A percentile compares a stretch with the other conserved stretches of the same genome.
Evolutionary conservation across 805 yeast genomes (phyloP).

Genomic region (Pichia pseudocactophila): DNA sequence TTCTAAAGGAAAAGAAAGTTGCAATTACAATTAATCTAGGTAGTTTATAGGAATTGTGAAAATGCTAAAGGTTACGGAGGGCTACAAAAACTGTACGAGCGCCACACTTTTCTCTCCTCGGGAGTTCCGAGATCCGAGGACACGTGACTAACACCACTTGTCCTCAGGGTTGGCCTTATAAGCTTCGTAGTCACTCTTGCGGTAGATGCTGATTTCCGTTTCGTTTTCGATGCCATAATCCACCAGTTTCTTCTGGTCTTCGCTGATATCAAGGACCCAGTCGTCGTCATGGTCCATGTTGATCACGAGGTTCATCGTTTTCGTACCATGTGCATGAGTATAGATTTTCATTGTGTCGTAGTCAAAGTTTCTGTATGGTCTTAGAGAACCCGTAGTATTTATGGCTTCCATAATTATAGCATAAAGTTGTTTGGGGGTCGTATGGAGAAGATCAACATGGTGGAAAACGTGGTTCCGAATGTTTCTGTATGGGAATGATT

Average conservation of each 20-base stretch:
- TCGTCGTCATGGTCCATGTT: constrained; percentile 73
- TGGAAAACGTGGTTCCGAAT: constrained; percentile 66
- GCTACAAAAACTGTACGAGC: neutral
- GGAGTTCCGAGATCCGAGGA: neutral
- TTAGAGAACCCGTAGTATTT: constrained; percentile 50
- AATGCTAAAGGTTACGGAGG: too few relatives aligned
- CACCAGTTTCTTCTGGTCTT: constrained; percentile 33
- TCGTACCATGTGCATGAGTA: constrained; percentile 91
- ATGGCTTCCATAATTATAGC: constrained; percentile 39
- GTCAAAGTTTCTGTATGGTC: constrained; percentile 74
- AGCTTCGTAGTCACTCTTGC: constrained; percentile 50
- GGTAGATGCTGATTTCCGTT: constrained; percentile 84
- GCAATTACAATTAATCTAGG: too few relatives aligned
- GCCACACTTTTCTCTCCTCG: neutral
- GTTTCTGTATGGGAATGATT: constrained; percentile 87
- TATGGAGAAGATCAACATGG: constrained; percentile 58
- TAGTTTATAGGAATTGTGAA: too few relatives aligned
- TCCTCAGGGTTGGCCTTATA: constrained; percentile 82
- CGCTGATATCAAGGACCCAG: constrained; percentile 46
- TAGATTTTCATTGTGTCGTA: constrained; percentile 78
- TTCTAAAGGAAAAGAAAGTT: neutral
- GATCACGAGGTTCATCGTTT: constrained; percentile 85
- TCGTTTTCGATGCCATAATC: constrained; percentile 70
- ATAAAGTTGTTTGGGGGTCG: constrained; percentile 58
- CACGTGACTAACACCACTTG: constrained; percentile 53